Evolutionary conservation across 441 rosid species (phyloP), one percentile per base, ranked within the genome.

Genomic region (Dalechampia spathulata): DNA sequence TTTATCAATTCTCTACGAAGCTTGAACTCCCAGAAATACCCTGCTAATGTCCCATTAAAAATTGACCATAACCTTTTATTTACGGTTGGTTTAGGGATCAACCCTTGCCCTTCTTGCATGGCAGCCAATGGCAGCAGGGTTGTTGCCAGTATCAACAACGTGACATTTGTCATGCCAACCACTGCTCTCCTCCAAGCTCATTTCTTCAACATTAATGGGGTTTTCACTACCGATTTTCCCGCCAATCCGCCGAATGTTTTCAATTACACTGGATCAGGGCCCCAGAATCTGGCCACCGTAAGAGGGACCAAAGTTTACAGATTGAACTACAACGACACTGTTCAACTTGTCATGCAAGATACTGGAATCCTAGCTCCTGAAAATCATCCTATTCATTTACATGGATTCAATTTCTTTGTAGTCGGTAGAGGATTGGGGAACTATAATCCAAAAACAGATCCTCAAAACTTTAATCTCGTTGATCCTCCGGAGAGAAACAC

Each of bases 401-500:
- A 92, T 36, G 97, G 99, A 3, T 86, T 68, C 80, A 89, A 89
- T 49, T 86, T 92, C 69, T 87, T 75, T 9, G 76, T 58, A 0
- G 85, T 93, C 0, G 97, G 97, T 20, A 75, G 68, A 26, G 97
- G 96, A 48, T 34, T 83, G 8, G 96, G 97, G 49, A 87, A 85
- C 63, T 93, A 65, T 39, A 78, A 87, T 58, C 72, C 83, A 1
- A 79, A 63, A 21, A 73, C 64, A 7, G 95, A 89, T 68, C 78
- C 90, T 9, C 60, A 72, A 23, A 87, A 70, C 22, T 89, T 87
- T 37, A 86, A 93, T 64, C 84, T 89, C 23, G 83, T 83, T 11
- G 96, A 92, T 59, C 97, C 96, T 5, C 87, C 86, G 6, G 97
- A 93, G 60, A 81, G 99, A 69, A 93, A 89, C 70, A 93, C 99